Base-by-base conservation (phyloP, 345 rosid species). In the Excoecaria cochinchinensis region DNA sequence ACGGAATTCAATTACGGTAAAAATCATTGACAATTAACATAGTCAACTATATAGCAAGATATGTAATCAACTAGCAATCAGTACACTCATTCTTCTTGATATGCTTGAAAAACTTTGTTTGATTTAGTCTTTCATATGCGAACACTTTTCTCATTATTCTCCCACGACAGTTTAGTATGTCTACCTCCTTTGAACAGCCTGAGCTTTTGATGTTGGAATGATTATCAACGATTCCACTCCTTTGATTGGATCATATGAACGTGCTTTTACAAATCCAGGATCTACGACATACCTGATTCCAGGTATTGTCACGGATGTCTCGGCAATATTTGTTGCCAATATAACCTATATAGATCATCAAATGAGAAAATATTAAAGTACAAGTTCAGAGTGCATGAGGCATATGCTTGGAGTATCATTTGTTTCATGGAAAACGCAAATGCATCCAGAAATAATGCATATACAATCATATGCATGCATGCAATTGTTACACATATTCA, bases 271-370 rank as follows among this genome's bases (percentile, higher is more conserved):
- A 73, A 90, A 83, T 60, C 99, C 99, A 78, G 99, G 90, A 83
- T 95, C 99, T 76, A 95, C 78, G 68, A 95, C 98, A 76, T 89
- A 95, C 88, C 88, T 95, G 78, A 92, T 87, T 78, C 99, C 99
- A 77, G 97, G 94, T 64, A 95, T 91, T 60, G 97, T 91, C 71
- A 95, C 91, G 0, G 97, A 95, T 76, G 99, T 95, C 89, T 95
- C 99, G 0, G 99, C 98, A 79, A 95, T 91, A 85, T 92, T 95
- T 69, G 98, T 92, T n/a, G 95, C 91, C 89, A 95, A 77, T 73
- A 95, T 86, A 71, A 92, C 97, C 97, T 95, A 75, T 52, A 72
- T 11, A 79, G 31, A 1, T 52, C 40, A 55, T 66, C 59, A 67
- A 59, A 61, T 66, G 69, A 77, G 60, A 66, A 39, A 47, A 55